A percentile compares a stretch with the other conserved stretches of the same genome.
These are phyloP conservation scores for Rauvolfia tetraphylla DNA, from an alignment of 257 asterid genomes.

Conservation along the genomic window DNA sequence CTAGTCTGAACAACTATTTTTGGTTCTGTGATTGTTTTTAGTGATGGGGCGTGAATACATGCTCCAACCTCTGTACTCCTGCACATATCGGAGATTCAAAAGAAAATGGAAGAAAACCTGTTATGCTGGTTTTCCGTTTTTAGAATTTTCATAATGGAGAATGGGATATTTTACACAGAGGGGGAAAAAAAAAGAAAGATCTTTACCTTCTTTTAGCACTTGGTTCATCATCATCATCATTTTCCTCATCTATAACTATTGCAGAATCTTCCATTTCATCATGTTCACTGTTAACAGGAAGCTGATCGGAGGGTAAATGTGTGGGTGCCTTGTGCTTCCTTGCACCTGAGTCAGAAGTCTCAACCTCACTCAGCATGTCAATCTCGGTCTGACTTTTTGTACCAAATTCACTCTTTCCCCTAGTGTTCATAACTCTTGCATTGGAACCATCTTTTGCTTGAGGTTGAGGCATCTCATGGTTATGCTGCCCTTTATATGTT, in stretches of 20 bases:
- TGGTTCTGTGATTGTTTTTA: conserved; percentile 71
- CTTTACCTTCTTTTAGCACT: conserved; percentile 68
- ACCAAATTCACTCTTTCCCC: conserved; percentile 22
- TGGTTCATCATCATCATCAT: conserved; percentile 57
- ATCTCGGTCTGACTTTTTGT: conserved; percentile 27
- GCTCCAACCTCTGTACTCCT: conserved; percentile 48
- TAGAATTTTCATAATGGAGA: background rate
- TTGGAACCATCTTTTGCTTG: conserved; percentile 42
- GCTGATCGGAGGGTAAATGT: conserved; percentile 30
- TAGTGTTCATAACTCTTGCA: conserved; percentile 26
- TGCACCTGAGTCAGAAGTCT: conserved; percentile 22
- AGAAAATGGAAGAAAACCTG: background rate
- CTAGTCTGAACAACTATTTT: conserved; percentile 87
- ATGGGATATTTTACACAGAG: background rate
- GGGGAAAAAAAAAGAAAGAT: background rate
- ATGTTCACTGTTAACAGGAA: conserved; percentile 21
- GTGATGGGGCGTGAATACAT: conserved; percentile 39
- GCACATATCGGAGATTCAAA: conserved; percentile 11
- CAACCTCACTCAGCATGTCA: conserved; percentile 28
- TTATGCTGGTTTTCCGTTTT: background rate
- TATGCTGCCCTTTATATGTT: conserved; percentile 82
- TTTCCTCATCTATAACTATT: conserved; percentile 40
- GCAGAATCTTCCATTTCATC: conserved; percentile 41
- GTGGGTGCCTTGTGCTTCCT: conserved; percentile 18
- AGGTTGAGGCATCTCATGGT: conserved; percentile 63